Conservation (phyloP, 2,329 filamentous ascomycete genomes). For the Colletotrichum siamense region DNA sequence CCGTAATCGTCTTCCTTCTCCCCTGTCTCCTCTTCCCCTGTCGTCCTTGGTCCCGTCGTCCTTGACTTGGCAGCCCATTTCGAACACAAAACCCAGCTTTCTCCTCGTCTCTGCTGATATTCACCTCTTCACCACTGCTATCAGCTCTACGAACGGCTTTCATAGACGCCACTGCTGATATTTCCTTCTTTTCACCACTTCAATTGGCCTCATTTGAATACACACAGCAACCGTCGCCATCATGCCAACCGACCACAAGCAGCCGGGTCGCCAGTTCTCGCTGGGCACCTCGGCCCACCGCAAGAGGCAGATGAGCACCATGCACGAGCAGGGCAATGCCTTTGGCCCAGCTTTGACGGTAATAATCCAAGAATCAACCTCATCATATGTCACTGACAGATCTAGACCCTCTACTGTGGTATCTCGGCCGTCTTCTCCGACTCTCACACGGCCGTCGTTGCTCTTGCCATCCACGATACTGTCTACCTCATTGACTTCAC, state of each 20-base stretch:
- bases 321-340: constrained; percentile 46
- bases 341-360: constrained; percentile 54
- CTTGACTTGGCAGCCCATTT: too few relatives aligned
- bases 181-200: not conserved
- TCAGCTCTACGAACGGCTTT: not conserved
- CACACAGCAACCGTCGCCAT: not conserved
- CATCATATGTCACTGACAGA: not conserved
- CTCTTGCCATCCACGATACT: constrained; percentile 74
- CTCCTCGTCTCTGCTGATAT: not conserved
- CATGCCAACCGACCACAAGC: not conserved
- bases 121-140: too few relatives aligned
- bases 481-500: constrained; percentile 78
- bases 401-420: constrained; percentile 66
- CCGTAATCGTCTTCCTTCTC: not conserved
- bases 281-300: constrained; percentile 50
- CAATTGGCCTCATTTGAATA: too few relatives aligned
- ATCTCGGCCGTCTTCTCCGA: constrained; percentile 62
- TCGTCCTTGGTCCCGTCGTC: not conserved
- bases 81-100: not conserved
- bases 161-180: not conserved
- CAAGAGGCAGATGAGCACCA: constrained; percentile 50
- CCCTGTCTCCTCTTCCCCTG: not conserved
- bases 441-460: constrained; percentile 61
- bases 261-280: constrained; percentile 44
- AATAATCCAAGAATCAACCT: constrained; percentile 19